Evolutionary conservation across 495 filamentous ascomycete species (phyloP).

Genomic region (Evernia prunastri): DNA sequence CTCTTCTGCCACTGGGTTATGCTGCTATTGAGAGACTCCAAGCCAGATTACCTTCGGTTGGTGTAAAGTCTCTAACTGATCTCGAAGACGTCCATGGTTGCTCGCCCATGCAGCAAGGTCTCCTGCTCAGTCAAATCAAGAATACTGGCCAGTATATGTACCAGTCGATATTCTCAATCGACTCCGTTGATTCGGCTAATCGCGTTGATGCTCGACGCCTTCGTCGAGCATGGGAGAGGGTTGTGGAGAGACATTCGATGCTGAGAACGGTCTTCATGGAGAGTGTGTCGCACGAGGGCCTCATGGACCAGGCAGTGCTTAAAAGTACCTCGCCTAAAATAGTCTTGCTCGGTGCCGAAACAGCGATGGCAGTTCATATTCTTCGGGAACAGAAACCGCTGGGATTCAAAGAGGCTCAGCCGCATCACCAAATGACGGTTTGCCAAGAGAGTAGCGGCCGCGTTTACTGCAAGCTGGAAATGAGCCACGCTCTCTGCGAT

Average conservation of each 20-base stretch:
- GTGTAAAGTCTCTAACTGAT: conserved; percentile 24
- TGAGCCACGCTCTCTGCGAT: conserved; percentile 41
- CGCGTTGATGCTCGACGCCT: background rate
- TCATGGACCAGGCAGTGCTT: conserved; percentile 41
- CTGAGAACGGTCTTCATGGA: conserved; percentile 46
- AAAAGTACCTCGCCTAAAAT: conserved; percentile 25
- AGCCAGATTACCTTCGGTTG: conserved; percentile 14
- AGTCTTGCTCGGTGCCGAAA: conserved; percentile 2
- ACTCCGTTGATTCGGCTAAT: conserved; percentile 1
- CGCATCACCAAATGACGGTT: conserved; percentile 37
- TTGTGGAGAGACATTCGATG: conserved; percentile 41
- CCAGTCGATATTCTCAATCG: conserved; percentile 20
- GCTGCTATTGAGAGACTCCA: conserved; percentile 24
- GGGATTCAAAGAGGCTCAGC: conserved; percentile 20
- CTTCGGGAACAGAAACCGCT: conserved; percentile 17
- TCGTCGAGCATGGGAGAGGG: conserved; percentile 41
- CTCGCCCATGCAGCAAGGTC: conserved; percentile 40
- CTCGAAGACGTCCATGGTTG: conserved; percentile 41
- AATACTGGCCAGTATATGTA: conserved; percentile 31
- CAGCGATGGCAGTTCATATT: conserved; percentile 14
- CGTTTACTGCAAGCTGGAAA: conserved; percentile 37
- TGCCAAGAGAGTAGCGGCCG: conserved; percentile 25
- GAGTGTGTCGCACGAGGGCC: conserved; percentile 30
- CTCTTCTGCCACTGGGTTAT: conserved; percentile 31
- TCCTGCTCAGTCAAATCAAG: conserved; percentile 43